Evolutionary conservation across 2,329 filamentous ascomycete genomes (phyloP).

Genomic region (Phyllosticta citrichinensis): DNA sequence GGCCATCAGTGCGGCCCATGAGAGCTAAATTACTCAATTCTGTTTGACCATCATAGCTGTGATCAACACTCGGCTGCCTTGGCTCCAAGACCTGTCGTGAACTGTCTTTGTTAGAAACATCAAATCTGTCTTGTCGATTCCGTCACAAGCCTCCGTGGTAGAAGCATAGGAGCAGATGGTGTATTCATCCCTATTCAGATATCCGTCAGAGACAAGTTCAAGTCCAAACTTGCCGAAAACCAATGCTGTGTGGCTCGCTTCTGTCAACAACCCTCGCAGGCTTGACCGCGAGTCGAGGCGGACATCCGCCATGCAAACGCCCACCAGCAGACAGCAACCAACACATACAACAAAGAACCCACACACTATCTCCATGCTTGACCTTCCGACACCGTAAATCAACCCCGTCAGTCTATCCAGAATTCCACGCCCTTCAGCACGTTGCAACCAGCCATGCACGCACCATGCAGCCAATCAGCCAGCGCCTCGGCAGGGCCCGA

Average conservation of each 20-base stretch:
- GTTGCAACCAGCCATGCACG: not conserved
- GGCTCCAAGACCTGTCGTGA: not conserved
- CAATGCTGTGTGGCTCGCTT: not conserved
- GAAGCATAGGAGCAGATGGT: too few relatives aligned
- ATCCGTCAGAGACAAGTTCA: too few relatives aligned
- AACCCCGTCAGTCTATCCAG: not conserved
- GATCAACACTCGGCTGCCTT: not conserved
- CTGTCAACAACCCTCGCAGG: too few relatives aligned
- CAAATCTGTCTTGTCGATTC: not conserved
- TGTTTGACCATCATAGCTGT: not conserved
- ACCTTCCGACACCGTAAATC: not conserved
- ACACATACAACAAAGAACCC: not conserved
- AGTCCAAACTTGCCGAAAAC: too few relatives aligned
- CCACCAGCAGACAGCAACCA: not conserved
- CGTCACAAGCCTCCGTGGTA: too few relatives aligned
- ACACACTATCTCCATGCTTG: not conserved
- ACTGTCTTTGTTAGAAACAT: not conserved
- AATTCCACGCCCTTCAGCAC: not conserved
- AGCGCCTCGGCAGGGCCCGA: not conserved
- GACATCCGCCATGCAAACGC: not conserved
- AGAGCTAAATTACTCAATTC: not conserved
- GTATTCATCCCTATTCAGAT: too few relatives aligned
- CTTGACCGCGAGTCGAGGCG: too few relatives aligned
- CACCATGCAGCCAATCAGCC: constrained; percentile 1
- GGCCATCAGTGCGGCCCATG: not conserved